Percentiles rank a stretch among this genome's conserved stretches.
Evolutionary conservation across 441 rosid genomes (phyloP).

Genomic region (Dalechampia spathulata): DNA sequence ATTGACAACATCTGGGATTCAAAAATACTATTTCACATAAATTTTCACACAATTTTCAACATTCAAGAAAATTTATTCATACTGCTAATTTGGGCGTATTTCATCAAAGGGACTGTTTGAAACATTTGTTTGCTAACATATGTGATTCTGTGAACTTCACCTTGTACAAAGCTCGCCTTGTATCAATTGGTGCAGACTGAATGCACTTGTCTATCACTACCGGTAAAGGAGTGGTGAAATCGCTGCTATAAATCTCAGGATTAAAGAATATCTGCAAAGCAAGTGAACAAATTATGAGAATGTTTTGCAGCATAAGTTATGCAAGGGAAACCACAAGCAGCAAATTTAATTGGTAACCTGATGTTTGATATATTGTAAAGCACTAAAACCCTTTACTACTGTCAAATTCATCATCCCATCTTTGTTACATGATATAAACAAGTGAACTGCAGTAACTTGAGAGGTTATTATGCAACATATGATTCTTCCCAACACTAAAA

Average conservation of each 20-base stretch:
- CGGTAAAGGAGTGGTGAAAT: constrained; percentile 74
- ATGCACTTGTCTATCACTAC: constrained; percentile 94
- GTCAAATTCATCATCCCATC: not conserved
- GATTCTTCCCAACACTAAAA: not conserved
- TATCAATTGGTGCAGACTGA: constrained; percentile 98
- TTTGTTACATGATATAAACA: not conserved
- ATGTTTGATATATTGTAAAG: not conserved
- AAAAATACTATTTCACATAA: not conserved
- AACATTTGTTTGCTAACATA: not conserved
- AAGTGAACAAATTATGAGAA: constrained; percentile 17
- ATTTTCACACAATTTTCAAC: too few relatives aligned
- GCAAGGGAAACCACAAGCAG: constrained; percentile 10
- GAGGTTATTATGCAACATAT: not conserved
- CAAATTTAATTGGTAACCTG: constrained; percentile 3
- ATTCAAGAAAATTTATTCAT: too few relatives aligned
- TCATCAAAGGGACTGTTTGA: constrained; percentile 1
- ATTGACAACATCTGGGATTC: not conserved
- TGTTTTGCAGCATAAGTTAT: constrained; percentile 9
- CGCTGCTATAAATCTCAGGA: constrained; percentile 92
- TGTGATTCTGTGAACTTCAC: constrained; percentile 38
- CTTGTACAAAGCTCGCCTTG: constrained; percentile 97
- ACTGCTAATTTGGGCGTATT: not conserved
- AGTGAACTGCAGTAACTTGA: not conserved
- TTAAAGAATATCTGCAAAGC: constrained; percentile 73
- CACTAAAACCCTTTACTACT: not conserved